Evolutionary conservation across 306 rosid genomes (phyloP).

Genomic region (Neltuma alba): DNA sequence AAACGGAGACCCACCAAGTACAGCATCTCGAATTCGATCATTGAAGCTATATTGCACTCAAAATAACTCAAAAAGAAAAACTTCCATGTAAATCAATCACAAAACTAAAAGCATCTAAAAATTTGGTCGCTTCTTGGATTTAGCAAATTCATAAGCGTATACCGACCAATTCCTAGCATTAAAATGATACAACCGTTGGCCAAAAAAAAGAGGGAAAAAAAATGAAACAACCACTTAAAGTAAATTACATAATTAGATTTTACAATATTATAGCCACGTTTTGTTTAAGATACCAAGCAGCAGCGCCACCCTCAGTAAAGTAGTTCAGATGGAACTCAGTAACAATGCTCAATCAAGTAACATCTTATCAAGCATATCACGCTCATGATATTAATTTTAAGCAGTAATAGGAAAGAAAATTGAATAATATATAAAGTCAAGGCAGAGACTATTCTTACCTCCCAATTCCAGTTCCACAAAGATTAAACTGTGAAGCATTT

Average conservation of each 20-base stretch:
- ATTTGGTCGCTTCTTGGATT: conserved; percentile 5
- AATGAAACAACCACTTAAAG: conserved; percentile 14
- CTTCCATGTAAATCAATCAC: conserved; percentile 25
- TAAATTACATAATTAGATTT: conserved; percentile 11
- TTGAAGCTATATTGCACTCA: conserved; percentile 65
- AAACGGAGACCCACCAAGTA: conserved; percentile 98
- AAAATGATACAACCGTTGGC: conserved; percentile 24
- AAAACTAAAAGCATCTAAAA: conserved; percentile 1
- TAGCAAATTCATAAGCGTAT: conserved; percentile 16
- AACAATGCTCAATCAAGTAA: background rate
- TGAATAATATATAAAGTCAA: conserved; percentile 18
- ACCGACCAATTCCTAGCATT: conserved; percentile 2
- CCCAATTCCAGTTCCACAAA: conserved; percentile 83
- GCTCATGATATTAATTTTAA: background rate
- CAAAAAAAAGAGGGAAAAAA: too few relatives aligned
- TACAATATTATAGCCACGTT: background rate
- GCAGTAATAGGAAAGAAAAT: conserved; percentile 7
- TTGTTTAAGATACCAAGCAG: background rate
- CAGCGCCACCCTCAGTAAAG: background rate
- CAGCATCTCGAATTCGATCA: conserved; percentile 93
- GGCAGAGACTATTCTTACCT: conserved; percentile 73
- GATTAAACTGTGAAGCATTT: conserved; percentile 91
- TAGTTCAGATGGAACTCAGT: background rate
- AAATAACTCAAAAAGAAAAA: conserved; percentile 30
- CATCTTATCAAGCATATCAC: background rate